Conservation (phyloP, 2,329 filamentous ascomycete species). For the Ramularia endophylla region DNA sequence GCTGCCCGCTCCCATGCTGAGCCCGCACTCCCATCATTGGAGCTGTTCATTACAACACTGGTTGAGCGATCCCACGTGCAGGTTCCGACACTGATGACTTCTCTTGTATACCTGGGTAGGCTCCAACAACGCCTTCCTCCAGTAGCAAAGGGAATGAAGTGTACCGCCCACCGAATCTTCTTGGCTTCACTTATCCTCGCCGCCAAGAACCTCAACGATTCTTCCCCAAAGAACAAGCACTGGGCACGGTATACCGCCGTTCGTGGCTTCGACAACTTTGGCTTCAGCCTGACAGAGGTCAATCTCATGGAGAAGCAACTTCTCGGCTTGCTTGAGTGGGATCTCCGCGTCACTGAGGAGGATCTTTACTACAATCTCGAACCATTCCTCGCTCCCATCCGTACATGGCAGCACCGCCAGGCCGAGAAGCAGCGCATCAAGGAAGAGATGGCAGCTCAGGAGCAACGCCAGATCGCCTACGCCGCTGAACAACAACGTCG, state of each 20-base stretch:
- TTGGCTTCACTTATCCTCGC: constrained; percentile 77
- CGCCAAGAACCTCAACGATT: constrained; percentile 98
- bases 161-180: constrained; percentile 97
- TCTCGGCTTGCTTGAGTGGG: constrained; percentile 90
- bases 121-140: constrained; percentile 81
- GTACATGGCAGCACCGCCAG: constrained; percentile 50
- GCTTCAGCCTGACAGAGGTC: constrained; percentile 91
- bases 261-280: constrained; percentile 66
- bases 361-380: constrained; percentile 86
- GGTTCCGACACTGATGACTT: constrained; percentile 95
- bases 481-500: constrained; percentile 34
- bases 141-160: constrained; percentile 91
- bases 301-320: constrained; percentile 99
- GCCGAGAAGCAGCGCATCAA: constrained; percentile 47
- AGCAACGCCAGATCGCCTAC: constrained; percentile 31
- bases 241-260: constrained; percentile 92
- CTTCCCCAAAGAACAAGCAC: constrained; percentile 99
- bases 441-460: constrained; percentile 32
- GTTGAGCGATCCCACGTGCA: constrained; percentile 93
- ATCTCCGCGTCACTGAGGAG: constrained; percentile 75
- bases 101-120: constrained; percentile 84
- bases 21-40: constrained; percentile 64
- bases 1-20: constrained; percentile 44
- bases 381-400: constrained; percentile 80
- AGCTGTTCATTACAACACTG: constrained; percentile 86